Base-by-base conservation (phyloP, 176 grass and related monocot species). In the Carex littledalei region DNA sequence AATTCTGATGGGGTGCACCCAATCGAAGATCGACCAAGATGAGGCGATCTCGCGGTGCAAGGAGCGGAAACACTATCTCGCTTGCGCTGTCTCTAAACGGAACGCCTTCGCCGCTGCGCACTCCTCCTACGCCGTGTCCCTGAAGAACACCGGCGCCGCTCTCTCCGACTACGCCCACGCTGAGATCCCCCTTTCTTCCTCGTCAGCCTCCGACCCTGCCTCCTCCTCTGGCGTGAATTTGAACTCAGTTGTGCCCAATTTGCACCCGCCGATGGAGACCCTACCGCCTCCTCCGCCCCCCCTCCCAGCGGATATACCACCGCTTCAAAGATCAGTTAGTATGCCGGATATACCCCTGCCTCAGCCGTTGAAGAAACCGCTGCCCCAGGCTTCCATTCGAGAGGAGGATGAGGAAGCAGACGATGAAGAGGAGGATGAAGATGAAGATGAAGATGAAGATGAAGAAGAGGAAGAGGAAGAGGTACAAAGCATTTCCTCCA, bases 91-190 rank as follows among this genome's bases (percentile, higher is more conserved):
- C 53, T 78, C 80, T 61, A 63, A 84, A 14, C 91, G 93, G 21
- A 95, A 98, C 88, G 95, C 89, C 71, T 95, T 95, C 85, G 95
- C 95, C 20, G 93, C 95, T 0, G 93, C 95, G 50, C 95, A 98
- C 81, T 93, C 95, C 29, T 86, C 88, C 26, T 98, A 95, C 85
- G 75, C 85, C 65, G 60, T 93, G 67, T 87, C 87, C 56, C 88
- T 98, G 18, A 95, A 90, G 83, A 90, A 92, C 91, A 95, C 93
- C 45, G 93, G 95, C 9, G 93, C 88, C 2, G 95, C 95, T 9
- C 87, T 98, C 18, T 95, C 89, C 8, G 95, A 95, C 31, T 98
- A 93, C 20, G 93, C 87, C 26, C 89, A 92, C 2, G 83, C 88
- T 15, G 93, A 98, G 85, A 76, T 92, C 63, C 88, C 84, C n/a